Evolutionary conservation across 2,329 filamentous ascomycete genomes (phyloP).

Genomic region (Verticillium nubilum): DNA sequence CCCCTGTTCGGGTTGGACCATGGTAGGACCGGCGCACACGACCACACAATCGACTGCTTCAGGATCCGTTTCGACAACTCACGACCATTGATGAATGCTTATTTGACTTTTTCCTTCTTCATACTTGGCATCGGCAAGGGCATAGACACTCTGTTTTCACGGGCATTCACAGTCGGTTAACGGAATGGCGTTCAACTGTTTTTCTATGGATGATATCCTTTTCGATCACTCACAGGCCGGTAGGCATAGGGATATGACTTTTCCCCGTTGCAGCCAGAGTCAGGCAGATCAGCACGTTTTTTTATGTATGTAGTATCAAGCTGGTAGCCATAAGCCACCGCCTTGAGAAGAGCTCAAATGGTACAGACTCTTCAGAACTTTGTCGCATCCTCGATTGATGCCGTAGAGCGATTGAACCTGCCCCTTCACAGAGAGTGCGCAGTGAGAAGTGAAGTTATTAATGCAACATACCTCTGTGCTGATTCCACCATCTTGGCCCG

Average conservation of each 20-base stretch:
- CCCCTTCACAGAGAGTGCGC: not conserved
- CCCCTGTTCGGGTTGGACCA: constrained; percentile 57
- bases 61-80: constrained; percentile 11
- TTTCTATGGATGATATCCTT: constrained; percentile 11
- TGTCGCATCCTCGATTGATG: not conserved
- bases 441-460: not conserved
- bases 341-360: not conserved
- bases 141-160: constrained; percentile 14
- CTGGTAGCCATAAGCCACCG: not conserved
- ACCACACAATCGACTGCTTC: not conserved
- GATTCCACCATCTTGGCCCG: not conserved
- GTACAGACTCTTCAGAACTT: not conserved
- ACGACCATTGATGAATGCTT: constrained; percentile 11
- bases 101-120: constrained; percentile 6
- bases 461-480: not conserved
- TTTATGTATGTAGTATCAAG: not conserved
- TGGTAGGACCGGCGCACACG: constrained; percentile 36
- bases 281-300: not conserved
- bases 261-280: not conserved
- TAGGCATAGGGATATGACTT: not conserved
- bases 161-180: constrained; percentile 4
- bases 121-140: constrained; percentile 12
- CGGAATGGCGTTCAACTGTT: constrained; percentile 1
- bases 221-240: constrained; percentile 3
- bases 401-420: not conserved